These are phyloP conservation scores for Sugiyamaella boreocaroliniensis DNA, from an alignment of 805 yeast genomes.

Conservation along the genomic window DNA sequence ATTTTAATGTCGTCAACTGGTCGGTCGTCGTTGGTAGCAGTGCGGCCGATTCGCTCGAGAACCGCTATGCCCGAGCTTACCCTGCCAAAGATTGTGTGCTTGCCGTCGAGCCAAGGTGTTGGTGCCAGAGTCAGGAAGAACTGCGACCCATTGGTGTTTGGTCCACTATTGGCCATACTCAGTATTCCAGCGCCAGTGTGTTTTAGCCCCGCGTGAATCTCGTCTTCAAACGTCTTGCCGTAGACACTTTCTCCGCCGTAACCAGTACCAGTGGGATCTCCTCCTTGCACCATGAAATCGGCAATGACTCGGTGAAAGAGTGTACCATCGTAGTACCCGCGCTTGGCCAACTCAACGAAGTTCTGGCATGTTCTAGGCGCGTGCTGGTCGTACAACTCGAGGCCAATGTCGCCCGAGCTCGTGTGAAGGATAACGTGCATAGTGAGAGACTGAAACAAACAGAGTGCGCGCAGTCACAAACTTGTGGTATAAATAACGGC, in stretches of 20 bases:
- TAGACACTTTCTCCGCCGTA: constrained; percentile 70
- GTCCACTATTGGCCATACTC: constrained; percentile 92
- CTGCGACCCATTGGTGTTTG: constrained; percentile 86
- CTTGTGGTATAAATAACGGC: no score
- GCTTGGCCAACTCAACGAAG: constrained; percentile 19
- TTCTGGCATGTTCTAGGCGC: constrained; percentile 24
- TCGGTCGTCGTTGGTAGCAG: constrained; percentile 36
- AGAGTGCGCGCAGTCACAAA: no score
- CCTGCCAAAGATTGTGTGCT: constrained; percentile 87
- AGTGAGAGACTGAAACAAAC: background rate
- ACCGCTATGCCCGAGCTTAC: constrained; percentile 39
- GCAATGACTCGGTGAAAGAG: constrained; percentile 71
- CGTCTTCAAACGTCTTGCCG: constrained; percentile 77
- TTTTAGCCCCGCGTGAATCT: constrained; percentile 42
- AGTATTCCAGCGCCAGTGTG: constrained; percentile 78
- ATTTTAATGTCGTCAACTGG: constrained; percentile 44
- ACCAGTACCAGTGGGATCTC: constrained; percentile 31
- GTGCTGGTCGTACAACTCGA: constrained; percentile 25
- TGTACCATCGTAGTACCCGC: constrained; percentile 50
- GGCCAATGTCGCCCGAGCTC: constrained; percentile 20
- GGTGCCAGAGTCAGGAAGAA: constrained; percentile 82
- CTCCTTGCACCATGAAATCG: constrained; percentile 29
- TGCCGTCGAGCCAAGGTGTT: constrained; percentile 84
- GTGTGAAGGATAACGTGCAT: constrained; percentile 4
- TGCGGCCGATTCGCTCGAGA: constrained; percentile 52